A percentile compares a stretch with the other conserved stretches of the same genome.
Conservation (phyloP, 1,284 basidiomycete genomes). For the Puccinia novopanici region DNA sequence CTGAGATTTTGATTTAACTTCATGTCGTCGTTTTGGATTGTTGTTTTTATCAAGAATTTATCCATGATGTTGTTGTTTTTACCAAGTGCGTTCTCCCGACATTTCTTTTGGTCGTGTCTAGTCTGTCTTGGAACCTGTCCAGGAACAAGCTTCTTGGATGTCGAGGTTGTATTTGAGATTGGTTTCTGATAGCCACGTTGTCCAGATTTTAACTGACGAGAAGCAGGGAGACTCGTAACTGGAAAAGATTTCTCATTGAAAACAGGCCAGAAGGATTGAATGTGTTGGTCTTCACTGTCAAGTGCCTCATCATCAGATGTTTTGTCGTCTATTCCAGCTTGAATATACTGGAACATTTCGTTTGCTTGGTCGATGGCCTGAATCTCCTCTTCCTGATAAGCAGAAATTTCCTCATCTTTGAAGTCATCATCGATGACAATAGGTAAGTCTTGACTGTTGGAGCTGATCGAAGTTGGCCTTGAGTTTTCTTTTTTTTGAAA, state of each 20-base stretch:
- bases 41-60: background rate
- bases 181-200: conserved; percentile 7
- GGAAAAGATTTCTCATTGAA: background rate
- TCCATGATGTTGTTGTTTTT: background rate
- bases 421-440: too few relatives aligned
- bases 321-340: background rate
- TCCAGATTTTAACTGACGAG: conserved; percentile 27
- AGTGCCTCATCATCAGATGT: conserved; percentile 1
- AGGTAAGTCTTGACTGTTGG: too few relatives aligned
- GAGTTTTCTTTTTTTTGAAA: too few relatives aligned
- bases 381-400: conserved; percentile 5
- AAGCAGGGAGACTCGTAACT: too few relatives aligned
- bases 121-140: conserved; percentile 18
- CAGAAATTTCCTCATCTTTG: too few relatives aligned
- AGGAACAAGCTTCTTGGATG: conserved; percentile 11
- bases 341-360: background rate
- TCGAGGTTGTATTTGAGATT: background rate
- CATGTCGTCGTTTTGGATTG: background rate
- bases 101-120: too few relatives aligned
- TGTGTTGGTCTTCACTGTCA: background rate
- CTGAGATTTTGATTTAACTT: background rate
- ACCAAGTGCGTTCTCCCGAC: too few relatives aligned
- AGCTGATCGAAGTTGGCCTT: too few relatives aligned
- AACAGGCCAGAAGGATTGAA: background rate
- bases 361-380: conserved; percentile 18